Evolutionary conservation across 768 basidiomycete genomes (phyloP).

Genomic region (Russula compacta): DNA sequence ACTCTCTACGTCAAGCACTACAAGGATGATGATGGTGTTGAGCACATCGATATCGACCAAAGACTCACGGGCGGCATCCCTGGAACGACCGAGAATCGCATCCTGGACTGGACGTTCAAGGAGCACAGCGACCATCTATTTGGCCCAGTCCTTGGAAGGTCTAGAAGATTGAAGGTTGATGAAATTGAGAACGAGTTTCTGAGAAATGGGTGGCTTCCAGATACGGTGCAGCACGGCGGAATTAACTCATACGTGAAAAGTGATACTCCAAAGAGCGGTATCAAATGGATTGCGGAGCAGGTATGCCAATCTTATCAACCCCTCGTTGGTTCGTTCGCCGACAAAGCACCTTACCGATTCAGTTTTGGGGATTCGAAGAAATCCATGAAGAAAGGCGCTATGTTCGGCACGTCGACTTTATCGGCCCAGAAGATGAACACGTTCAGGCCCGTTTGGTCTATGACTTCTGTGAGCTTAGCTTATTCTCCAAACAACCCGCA

Average conservation of each 20-base stretch:
- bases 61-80: slow-evolving; percentile 53
- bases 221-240: slow-evolving; percentile 29
- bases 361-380: slow-evolving; percentile 22
- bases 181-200: slow-evolving; percentile 31
- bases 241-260: slow-evolving; percentile 40
- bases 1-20: slow-evolving; percentile 54
- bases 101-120: slow-evolving; percentile 46
- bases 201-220: slow-evolving; percentile 36
- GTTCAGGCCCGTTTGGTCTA: slow-evolving; percentile 23
- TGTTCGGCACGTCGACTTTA: slow-evolving; percentile 18
- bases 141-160: slow-evolving; percentile 42
- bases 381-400: slow-evolving; percentile 16
- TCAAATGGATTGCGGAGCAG: slow-evolving; percentile 56
- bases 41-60: slow-evolving; percentile 61
- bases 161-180: slow-evolving; percentile 25
- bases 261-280: slow-evolving; percentile 52
- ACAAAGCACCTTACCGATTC: neutral
- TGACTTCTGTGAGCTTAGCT: slow-evolving; percentile 21
- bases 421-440: slow-evolving; percentile 12
- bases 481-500: neutral
- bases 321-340: neutral
- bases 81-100: slow-evolving; percentile 47
- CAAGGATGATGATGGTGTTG: slow-evolving; percentile 47
- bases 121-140: slow-evolving; percentile 53
- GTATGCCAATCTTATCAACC: slow-evolving; percentile 28